Base-by-base conservation (phyloP, 2,329 filamentous ascomycete genomes). In the Xylaria arbuscula region DNA sequence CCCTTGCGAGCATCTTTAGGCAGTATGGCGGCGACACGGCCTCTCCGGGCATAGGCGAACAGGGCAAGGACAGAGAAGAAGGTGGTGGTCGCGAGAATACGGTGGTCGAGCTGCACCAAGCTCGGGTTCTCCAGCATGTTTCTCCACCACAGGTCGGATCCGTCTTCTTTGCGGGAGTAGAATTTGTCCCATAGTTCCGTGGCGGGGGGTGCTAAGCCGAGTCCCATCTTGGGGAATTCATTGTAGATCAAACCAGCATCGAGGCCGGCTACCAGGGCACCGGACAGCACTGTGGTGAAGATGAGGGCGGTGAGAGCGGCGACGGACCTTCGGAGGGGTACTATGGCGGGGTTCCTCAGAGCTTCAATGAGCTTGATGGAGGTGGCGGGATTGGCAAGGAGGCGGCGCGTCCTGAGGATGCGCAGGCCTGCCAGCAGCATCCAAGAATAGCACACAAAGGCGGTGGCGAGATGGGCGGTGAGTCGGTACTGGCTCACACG, bases 191-290 rank as follows among this genome's bases (percentile, higher is more conserved):
- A 94, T 38, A 98, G 89, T 82, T 98, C 95, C 10, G 88, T 86
- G 76, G 87, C 89, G 0, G 95, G 95, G 1, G 95, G 95, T 0
- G 93, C 86, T 24, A 97, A 83, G 11, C 94, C 93, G 3, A 89
- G 81, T 9, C 96, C 96, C 96, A 99, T 99, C 81, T 88, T 93
- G 7, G 96, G 96, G 80, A 99, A 98, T 81, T 99, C 94, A 80
- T 99, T 99, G 85, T 99, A 99, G 81, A 99, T 98, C 65, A 99
- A 86, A 9, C 96, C 96, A 9, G 96, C 96, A 78, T 99, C 96
- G 15, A 99, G 90, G 38, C 96, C 96, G 7, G 96, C 96, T 38
- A 99, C 96, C 2, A 99, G 87, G 5, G 91, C 95, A 62, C 95
- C 96, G 3, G 96, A 98, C 88, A 99, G 93, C 76, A 93, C 94